Evolutionary conservation across 176 grass and related monocot genomes (phyloP).

Genomic region (Musa acuminata): DNA sequence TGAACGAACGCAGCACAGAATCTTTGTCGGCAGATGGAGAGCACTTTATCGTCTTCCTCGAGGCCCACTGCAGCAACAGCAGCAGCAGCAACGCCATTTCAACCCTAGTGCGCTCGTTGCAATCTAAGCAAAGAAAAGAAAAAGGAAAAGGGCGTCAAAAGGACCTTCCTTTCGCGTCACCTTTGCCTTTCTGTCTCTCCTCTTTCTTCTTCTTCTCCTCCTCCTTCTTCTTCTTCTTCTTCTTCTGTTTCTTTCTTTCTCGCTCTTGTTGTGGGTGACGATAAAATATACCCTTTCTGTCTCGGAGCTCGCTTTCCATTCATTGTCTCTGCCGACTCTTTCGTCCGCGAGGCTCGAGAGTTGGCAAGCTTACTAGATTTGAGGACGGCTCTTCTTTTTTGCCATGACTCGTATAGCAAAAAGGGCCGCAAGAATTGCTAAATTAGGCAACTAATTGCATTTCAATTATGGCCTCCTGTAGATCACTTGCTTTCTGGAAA

Average conservation of each 20-base stretch:
- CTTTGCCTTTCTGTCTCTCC: neutral
- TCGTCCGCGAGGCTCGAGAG: neutral
- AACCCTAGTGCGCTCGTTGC: neutral
- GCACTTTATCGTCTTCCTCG: neutral
- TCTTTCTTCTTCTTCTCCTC: too few relatives aligned
- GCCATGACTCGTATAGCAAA: too few relatives aligned
- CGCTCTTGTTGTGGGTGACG: neutral
- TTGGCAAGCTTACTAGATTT: too few relatives aligned
- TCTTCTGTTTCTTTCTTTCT: neutral
- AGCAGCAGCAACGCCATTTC: too few relatives aligned
- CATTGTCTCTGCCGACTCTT: neutral
- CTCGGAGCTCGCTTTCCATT: neutral
- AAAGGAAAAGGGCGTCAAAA: neutral
- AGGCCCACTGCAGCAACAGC: too few relatives aligned
- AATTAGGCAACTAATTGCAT: too few relatives aligned
- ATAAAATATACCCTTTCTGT: neutral
- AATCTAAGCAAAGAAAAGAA: neutral
- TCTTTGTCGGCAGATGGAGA: neutral
- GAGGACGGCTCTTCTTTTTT: too few relatives aligned
- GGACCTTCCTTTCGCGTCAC: neutral
- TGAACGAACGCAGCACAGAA: conserved; percentile 1
- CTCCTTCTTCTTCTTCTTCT: too few relatives aligned
- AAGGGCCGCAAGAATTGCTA: too few relatives aligned
- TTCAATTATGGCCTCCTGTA: too few relatives aligned
- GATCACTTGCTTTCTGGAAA: too few relatives aligned